Evolutionary conservation across 176 grass and related monocot species (phyloP), one percentile per base, ranked within the genome.

Genomic region (Oropetium thomaeum): DNA sequence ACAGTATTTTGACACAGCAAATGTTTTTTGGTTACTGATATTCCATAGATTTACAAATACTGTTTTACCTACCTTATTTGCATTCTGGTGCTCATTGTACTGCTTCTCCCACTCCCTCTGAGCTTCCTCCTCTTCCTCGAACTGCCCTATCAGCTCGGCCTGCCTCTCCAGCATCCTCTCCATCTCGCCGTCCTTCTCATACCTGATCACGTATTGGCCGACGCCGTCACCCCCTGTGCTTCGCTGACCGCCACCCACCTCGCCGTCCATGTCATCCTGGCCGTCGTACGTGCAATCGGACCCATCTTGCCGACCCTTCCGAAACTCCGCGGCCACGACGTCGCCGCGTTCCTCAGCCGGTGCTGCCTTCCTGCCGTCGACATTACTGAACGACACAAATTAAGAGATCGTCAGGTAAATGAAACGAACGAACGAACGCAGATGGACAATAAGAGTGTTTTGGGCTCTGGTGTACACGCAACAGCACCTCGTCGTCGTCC

Each of bases 61-160:
- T 63, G 60, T 2, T 28, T 78, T 57, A 10, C 12, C 12, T 44
- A 97, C 94, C 67, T 60, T 63, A 27, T 77, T 65, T 41, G 78
- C 67, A 19, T 31, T 71, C 65, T 60, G 68, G 66, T 43, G 84
- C 52, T 90, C 43, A 55, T 71, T 94, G 83, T 84, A 99, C 39
- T 82, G 74, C 41, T 86, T 86, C 73, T 99, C 96, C 96, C 96
- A 98, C 69, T 95, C 89, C 58, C 54, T 87, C 58, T 99, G 91
- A 67, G 84, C 91, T 68, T 84, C 75, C 83, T 99, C 96, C 75
- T 99, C 54, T 58, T 84, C 87, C 75, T 92, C 78, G 23, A 88
- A 81, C 79, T 84, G 91, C 15, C 71, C 96, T 14, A 99, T 92
- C 23, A 99, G 82, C 81, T 95, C 81, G n/a, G 91, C 87, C 70